Evolutionary conservation across 2,329 filamentous ascomycete species (phyloP).

Genomic region (Aureobasidium lini): DNA sequence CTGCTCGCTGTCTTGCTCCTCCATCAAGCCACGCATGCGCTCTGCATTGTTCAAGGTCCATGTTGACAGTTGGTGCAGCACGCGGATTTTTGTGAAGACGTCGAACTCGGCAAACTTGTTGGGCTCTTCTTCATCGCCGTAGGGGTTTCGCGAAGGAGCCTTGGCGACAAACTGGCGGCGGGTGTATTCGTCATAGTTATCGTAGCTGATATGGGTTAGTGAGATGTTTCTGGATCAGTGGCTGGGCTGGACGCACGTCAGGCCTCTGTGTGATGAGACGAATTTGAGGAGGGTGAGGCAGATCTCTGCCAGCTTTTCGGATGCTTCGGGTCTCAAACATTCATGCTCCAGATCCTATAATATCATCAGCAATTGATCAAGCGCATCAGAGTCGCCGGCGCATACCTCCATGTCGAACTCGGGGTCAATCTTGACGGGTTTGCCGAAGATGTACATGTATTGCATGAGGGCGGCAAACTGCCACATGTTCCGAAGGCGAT

Average conservation of each 20-base stretch:
- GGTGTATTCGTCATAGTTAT: conserved; percentile 89
- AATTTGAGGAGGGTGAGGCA: conserved; percentile 84
- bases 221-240: neutral
- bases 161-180: conserved; percentile 82
- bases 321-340: conserved; percentile 69
- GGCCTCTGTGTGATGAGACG: conserved; percentile 84
- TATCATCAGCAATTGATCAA: conserved; percentile 23
- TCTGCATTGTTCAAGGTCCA: conserved; percentile 87
- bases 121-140: conserved; percentile 67
- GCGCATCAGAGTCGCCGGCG: neutral
- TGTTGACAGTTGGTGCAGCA: conserved; percentile 81
- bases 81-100: conserved; percentile 69
- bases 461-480: conserved; percentile 91
- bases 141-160: conserved; percentile 72
- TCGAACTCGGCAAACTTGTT: conserved; percentile 74
- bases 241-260: conserved; percentile 59
- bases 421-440: conserved; percentile 81
- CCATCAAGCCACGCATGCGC: conserved; percentile 77
- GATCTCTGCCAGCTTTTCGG: conserved; percentile 68
- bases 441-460: conserved; percentile 87
- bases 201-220: conserved; percentile 47
- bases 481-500: conserved; percentile 80
- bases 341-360: conserved; percentile 77
- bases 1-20: conserved; percentile 74
- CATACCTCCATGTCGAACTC: conserved; percentile 82